Percentiles rank a stretch among this genome's conserved stretches.
Evolutionary conservation across 768 basidiomycete genomes (phyloP).

Genomic region (Suillus decipiens): DNA sequence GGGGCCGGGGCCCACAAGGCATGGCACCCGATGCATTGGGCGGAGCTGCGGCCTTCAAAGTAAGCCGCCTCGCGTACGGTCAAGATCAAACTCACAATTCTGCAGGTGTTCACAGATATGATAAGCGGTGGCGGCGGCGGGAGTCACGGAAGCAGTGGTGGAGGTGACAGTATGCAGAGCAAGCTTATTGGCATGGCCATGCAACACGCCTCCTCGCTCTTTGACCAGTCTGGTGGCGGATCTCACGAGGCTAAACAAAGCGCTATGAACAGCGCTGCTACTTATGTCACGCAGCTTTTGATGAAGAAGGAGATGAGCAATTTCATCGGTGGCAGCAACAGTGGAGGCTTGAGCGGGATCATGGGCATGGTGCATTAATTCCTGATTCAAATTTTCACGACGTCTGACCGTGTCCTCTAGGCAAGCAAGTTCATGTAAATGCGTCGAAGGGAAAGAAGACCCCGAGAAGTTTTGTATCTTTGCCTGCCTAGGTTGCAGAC

Average conservation of each 20-base stretch:
- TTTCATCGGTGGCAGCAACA: constrained; percentile 59
- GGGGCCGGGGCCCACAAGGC: constrained; percentile 41
- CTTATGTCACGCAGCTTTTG: constrained; percentile 83
- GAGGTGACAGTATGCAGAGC: constrained; percentile 48
- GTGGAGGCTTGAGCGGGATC: constrained; percentile 66
- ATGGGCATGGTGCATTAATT: constrained; percentile 56
- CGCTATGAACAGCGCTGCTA: constrained; percentile 80
- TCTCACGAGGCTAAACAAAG: constrained; percentile 74
- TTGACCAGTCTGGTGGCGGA: constrained; percentile 55
- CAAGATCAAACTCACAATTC: constrained; percentile 14
- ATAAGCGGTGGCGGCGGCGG: constrained; percentile 37
- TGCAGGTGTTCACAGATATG: constrained; percentile 54
- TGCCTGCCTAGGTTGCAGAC: neutral
- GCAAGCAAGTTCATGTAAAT: constrained; percentile 34
- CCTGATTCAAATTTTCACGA: constrained; percentile 9
- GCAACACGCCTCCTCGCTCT: constrained; percentile 76
- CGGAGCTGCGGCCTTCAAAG: constrained; percentile 78
- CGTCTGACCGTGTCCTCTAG: constrained; percentile 16
- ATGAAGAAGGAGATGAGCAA: constrained; percentile 65
- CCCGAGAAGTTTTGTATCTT: neutral
- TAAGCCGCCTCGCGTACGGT: constrained; percentile 22
- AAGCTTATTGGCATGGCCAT: constrained; percentile 85
- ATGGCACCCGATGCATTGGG: constrained; percentile 67
- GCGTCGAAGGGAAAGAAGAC: neutral
- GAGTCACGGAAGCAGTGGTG: constrained; percentile 29